Evolutionary conservation across 108 stramenopile species (phyloP), one percentile per base, ranked within the genome.

Genomic region (Stephanodiscus minutulus): DNA sequence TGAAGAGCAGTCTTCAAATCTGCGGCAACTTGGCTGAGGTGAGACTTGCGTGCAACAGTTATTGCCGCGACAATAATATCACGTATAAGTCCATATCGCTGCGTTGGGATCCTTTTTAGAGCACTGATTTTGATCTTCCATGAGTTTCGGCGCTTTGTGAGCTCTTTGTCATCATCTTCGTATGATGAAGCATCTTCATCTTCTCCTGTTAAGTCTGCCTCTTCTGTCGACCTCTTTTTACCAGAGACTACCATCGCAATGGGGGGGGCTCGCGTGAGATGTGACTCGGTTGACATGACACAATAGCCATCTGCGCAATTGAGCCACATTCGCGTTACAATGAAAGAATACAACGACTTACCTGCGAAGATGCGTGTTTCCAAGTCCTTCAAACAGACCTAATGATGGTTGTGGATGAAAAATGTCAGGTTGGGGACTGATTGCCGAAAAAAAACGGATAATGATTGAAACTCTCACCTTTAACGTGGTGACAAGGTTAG

Each of bases 51-150:
- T 15, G 93, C 93, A 62, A 88, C 82, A 47, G 89, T 77, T 59
- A 94, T 87, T 0, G 93, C 93, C 18, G 84, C 83, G 13, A 90
- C 82, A 15, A 94, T 62, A 15, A 77, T 55, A 22, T 88, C 83
- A 7, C 88, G 83, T 52, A 94, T 87, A 28, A 84, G 77, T 2
- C 57, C 78, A 37, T 86, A 68, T 18, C 75, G 52, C 11, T 66
- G 70, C 9, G 87, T 77, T 48, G 83, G 85, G 12, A 87, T 78
- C 10, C 60, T 52, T 11, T 77, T 68, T 9, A 94, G 76, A 24
- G 81, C 82, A 72, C 87, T 73, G 20, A 91, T 79, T 48, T 83
- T 73, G 58, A 75, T 87, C 76, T 89, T 94, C 93, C 93, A 94
- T 18, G 77, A 83, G 25, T 79, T 70, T 5, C 61, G 62, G 28